phyloP scores from a whole-genome alignment of 257 asterid genomes.

The Handroanthus guayacan region DNA sequence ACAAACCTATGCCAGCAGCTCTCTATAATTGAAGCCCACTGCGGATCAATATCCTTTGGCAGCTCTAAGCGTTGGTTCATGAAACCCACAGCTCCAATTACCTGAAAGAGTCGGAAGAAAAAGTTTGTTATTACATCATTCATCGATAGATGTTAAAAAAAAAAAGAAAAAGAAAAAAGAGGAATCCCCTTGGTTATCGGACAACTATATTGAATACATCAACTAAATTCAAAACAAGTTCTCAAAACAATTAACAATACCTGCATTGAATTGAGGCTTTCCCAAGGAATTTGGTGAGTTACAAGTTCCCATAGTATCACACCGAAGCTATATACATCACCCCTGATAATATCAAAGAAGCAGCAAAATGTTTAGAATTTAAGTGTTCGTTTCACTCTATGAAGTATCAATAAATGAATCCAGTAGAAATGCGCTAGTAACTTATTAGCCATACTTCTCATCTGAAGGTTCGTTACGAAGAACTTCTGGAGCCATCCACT shows the following conservation, averaged over 20 bases:
- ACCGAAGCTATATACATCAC: constrained; percentile 88
- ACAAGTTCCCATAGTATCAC: constrained; percentile 96
- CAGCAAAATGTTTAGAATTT: constrained; percentile 22
- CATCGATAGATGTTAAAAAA: too few species aligned
- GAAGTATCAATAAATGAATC: not conserved
- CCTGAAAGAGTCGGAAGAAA: constrained; percentile 53
- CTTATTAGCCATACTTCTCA: constrained; percentile 70
- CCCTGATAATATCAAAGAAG: constrained; percentile 59
- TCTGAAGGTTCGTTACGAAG: constrained; percentile 92
- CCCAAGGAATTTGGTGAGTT: constrained; percentile 95
- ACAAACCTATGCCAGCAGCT: constrained; percentile 90
- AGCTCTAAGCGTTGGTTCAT: constrained; percentile 89
- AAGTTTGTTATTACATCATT: too few species aligned
- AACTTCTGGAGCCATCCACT: constrained; percentile 99
- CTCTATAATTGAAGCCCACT: constrained; percentile 84
- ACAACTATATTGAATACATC: too few species aligned
- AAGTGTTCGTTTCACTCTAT: not conserved
- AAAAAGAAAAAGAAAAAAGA: too few species aligned
- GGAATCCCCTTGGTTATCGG: too few species aligned
- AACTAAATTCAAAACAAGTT: not conserved
- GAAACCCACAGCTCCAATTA: constrained; percentile 97
- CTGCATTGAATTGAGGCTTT: constrained; percentile 91
- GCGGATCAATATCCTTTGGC: constrained; percentile 75
- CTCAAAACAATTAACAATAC: constrained; percentile 41
- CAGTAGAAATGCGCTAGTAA: constrained; percentile 6